A percentile compares a stretch with the other conserved stretches of the same genome.
Evolutionary conservation across 2,329 filamentous ascomycete species (phyloP).

Genomic region (Colletotrichum costaricense): DNA sequence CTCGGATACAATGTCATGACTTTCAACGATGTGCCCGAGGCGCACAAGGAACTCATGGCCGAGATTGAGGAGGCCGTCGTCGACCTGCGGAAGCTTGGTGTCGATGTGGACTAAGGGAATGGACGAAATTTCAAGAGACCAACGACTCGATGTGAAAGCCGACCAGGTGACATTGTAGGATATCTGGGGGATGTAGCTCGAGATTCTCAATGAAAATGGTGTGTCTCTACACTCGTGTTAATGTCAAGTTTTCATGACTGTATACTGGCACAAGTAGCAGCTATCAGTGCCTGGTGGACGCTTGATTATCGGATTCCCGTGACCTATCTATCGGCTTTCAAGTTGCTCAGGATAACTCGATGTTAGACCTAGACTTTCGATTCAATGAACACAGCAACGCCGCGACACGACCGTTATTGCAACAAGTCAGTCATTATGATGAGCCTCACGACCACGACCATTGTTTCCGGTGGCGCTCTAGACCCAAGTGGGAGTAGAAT

Average conservation of each 20-base stretch:
- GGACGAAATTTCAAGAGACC: background rate
- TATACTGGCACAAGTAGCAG: background rate
- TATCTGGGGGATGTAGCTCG: background rate
- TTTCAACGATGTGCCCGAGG: slow-evolving; percentile 95
- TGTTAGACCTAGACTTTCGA: too few species aligned
- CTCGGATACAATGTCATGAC: slow-evolving; percentile 93
- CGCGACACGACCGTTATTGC: too few species aligned
- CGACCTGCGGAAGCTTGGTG: slow-evolving; percentile 79
- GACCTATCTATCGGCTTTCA: too few species aligned
- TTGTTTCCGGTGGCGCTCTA: too few species aligned
- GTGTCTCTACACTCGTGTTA: background rate
- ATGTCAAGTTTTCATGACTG: background rate
- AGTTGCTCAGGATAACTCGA: too few species aligned
- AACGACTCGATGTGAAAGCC: background rate
- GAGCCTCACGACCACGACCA: too few species aligned
- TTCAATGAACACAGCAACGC: too few species aligned
- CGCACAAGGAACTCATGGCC: slow-evolving; percentile 87
- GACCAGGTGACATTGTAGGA: background rate
- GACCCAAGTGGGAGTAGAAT: too few species aligned
- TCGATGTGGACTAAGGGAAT: slow-evolving; percentile 76
- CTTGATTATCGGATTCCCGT: background rate
- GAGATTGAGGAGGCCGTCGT: slow-evolving; percentile 83
- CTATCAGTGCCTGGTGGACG: background rate
- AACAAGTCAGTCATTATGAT: too few species aligned
- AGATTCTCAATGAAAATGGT: background rate